Percentiles rank a stretch among this genome's conserved stretches.
phyloP scores from a whole-genome alignment of 1,139 yeast genomes.

The Scheffersomyces titani region DNA sequence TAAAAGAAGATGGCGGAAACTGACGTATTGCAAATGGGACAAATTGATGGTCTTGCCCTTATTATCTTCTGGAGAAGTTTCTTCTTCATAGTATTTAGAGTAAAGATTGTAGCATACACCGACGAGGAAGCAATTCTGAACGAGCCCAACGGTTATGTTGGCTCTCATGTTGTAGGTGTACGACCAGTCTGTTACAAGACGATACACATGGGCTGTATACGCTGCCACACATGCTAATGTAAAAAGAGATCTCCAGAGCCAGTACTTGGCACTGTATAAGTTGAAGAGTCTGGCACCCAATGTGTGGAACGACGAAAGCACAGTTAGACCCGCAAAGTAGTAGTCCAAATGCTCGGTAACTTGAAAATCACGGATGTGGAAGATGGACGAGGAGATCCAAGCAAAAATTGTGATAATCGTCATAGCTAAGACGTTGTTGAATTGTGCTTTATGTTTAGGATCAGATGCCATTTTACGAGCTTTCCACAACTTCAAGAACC shows the following conservation, averaged over 20 bases:
- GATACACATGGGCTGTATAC: conserved; percentile 63
- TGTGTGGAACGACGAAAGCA: conserved; percentile 74
- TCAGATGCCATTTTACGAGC: conserved; percentile 15
- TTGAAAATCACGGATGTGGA: conserved; percentile 81
- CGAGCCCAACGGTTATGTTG: conserved; percentile 72
- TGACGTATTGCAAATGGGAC: conserved; percentile 30
- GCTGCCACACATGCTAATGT: conserved; percentile 45
- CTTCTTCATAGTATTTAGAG: conserved; percentile 30
- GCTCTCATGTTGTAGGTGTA: conserved; percentile 95
- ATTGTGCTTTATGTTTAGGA: conserved; percentile 1
- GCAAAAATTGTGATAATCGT: conserved; percentile 76
- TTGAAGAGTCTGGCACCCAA: conserved; percentile 59
- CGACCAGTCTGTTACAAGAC: conserved; percentile 77
- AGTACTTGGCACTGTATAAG: conserved; percentile 45
- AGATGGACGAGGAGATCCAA: conserved; percentile 83
- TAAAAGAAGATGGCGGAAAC: conserved; percentile 23
- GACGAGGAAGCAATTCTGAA: conserved; percentile 60
- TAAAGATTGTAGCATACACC: conserved; percentile 36
- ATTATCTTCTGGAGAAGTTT: conserved; percentile 9
- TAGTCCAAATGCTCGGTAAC: conserved; percentile 86
- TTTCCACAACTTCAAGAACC: conserved; percentile 42
- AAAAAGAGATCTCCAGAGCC: conserved; percentile 29
- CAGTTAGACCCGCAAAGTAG: conserved; percentile 90
- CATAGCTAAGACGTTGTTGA: conserved; percentile 41
- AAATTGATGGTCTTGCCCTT: conserved; percentile 7